These are phyloP conservation scores for Lobosporangium transversale DNA, from an alignment of 192 early-diverging fungal species.

Conservation along the genomic window DNA sequence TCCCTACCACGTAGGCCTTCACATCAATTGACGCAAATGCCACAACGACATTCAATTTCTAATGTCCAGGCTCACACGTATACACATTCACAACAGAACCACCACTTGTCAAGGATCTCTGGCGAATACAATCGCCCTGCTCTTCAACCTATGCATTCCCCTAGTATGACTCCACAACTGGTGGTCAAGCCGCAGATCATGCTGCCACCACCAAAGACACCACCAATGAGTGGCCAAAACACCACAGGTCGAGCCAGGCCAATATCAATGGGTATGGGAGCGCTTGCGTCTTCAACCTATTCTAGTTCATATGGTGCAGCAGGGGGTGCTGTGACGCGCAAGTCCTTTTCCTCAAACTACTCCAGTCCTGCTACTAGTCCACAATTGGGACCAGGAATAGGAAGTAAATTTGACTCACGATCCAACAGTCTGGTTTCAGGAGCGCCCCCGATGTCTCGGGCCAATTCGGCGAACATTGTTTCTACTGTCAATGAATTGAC, in stretches of 20 bases:
- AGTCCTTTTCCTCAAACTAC: slow-evolving; percentile 33
- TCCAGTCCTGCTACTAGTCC: slow-evolving; percentile 48
- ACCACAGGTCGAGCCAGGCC: slow-evolving; percentile 36
- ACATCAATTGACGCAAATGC: slow-evolving; percentile 14
- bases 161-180: slow-evolving; percentile 35
- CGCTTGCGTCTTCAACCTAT: slow-evolving; percentile 12
- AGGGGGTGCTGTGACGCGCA: background rate
- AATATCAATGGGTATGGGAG: slow-evolving; percentile 39
- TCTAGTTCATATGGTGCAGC: slow-evolving; percentile 23
- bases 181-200: slow-evolving; percentile 52
- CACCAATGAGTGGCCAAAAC: slow-evolving; percentile 47
- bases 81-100: slow-evolving; percentile 14
- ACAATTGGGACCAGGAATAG: slow-evolving; percentile 25
- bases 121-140: slow-evolving; percentile 38
- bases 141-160: slow-evolving; percentile 28
- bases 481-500: background rate
- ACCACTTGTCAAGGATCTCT: slow-evolving; percentile 26
- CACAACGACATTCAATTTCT: slow-evolving; percentile 46
- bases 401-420: slow-evolving; percentile 11
- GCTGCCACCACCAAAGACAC: slow-evolving; percentile 44
- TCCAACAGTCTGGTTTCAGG: slow-evolving; percentile 43
- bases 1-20: slow-evolving; percentile 15
- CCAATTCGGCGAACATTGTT: slow-evolving; percentile 29
- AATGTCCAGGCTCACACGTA: slow-evolving; percentile 22
- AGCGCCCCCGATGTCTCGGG: slow-evolving; percentile 29